Evolutionary conservation across 106 monocot genomes (phyloP).

Genomic region (Dioscorea dumetorum): DNA sequence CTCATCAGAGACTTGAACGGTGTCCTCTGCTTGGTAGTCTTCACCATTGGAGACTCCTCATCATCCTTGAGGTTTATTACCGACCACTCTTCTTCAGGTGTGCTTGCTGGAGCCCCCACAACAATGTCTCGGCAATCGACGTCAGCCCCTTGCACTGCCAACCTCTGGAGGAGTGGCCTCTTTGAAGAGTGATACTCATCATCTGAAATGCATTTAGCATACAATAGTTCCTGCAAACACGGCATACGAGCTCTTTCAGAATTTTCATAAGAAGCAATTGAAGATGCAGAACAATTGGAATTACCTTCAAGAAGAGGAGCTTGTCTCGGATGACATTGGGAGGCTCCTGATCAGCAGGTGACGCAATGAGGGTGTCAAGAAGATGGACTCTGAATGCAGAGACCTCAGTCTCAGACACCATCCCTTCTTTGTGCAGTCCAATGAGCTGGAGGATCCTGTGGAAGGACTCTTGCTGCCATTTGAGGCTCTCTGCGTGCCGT

Average conservation of each 20-base stretch:
- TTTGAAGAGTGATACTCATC: constrained; percentile 78
- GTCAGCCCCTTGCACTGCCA: constrained; percentile 59
- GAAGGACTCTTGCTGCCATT: constrained; percentile 98
- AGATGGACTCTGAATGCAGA: constrained; percentile 52
- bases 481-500: constrained; percentile 59
- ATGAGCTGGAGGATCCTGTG: constrained; percentile 81
- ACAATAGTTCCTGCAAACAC: constrained; percentile 54
- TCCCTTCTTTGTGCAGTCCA: constrained; percentile 75
- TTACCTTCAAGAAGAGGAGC: constrained; percentile 87
- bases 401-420: constrained; percentile 56
- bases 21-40: constrained; percentile 26
- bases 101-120: neutral
- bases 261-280: no score
- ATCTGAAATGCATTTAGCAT: constrained; percentile 74
- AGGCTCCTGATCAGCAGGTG: constrained; percentile 44
- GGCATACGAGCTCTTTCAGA: no score
- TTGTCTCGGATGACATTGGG: constrained; percentile 59
- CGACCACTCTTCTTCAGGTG: constrained; percentile 58
- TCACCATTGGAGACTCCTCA: constrained; percentile 8
- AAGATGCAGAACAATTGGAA: neutral
- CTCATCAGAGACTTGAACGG: constrained; percentile 22
- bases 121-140: constrained; percentile 48
- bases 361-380: constrained; percentile 68
- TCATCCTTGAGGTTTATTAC: constrained; percentile 61
- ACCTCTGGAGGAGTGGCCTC: constrained; percentile 67